Conservation (phyloP, 495 filamentous ascomycete species). For the Acidomyces sp. region DNA sequence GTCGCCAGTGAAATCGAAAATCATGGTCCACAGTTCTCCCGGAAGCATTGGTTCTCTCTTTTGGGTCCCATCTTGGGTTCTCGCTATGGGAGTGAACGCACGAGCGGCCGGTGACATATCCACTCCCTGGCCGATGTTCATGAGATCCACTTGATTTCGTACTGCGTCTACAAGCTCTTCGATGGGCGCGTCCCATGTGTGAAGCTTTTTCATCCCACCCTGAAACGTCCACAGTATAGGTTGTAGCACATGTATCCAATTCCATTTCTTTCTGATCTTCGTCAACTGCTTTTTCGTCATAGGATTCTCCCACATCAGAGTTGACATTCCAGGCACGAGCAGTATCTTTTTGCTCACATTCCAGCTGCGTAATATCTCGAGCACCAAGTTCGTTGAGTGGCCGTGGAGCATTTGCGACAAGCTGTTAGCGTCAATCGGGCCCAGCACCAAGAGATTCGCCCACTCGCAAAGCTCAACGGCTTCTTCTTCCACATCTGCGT, state of each 20-base stretch:
- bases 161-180: slow-evolving; percentile 32
- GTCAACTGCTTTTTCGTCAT: slow-evolving; percentile 69
- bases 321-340: slow-evolving; percentile 70
- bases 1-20: slow-evolving; percentile 70
- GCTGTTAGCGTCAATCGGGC: slow-evolving; percentile 69
- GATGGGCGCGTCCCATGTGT: slow-evolving; percentile 30
- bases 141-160: slow-evolving; percentile 50
- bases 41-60: slow-evolving; percentile 39
- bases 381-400: slow-evolving; percentile 56
- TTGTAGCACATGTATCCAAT: slow-evolving; percentile 59
- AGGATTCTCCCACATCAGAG: slow-evolving; percentile 72
- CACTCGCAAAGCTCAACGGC: slow-evolving; percentile 66
- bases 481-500: slow-evolving; percentile 24
- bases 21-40: slow-evolving; percentile 75
- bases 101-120: slow-evolving; percentile 26
- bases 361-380: slow-evolving; percentile 68
- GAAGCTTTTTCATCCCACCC: slow-evolving; percentile 33
- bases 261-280: slow-evolving; percentile 68
- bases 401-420: slow-evolving; percentile 74
- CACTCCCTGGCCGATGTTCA: slow-evolving; percentile 47
- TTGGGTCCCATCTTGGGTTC: background rate
- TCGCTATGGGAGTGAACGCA: slow-evolving; percentile 30
- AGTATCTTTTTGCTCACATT: slow-evolving; percentile 71
- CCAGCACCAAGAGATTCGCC: slow-evolving; percentile 74
- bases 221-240: slow-evolving; percentile 65